Base-by-base conservation (phyloP, 768 basidiomycete species). In the Hypholoma sublateritium region DNA sequence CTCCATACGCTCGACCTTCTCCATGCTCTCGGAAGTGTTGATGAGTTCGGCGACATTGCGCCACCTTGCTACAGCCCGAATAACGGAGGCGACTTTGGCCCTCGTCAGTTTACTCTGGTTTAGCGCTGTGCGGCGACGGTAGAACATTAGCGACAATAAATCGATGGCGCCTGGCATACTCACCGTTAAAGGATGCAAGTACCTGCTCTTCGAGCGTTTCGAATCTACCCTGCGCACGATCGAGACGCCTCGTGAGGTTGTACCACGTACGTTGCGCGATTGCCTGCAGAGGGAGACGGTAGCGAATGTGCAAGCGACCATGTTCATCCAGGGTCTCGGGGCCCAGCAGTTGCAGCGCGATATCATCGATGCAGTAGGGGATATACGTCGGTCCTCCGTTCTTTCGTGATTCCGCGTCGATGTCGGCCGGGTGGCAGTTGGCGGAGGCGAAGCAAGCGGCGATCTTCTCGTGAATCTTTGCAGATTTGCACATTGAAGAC, bases 11-110 rank as follows among this genome's bases (percentile, higher is more conserved):
- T 56, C 37, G 1, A 67, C 57, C 28, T 55, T 59, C 22, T 19
- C 12, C 1, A 61, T 1, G 9, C 44, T 45, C 0, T 65, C 64
- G 1, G 12, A 3, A 0, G 43, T 50, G 1, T 37, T 17, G 13
- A 64, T 44, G 2, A 59, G 7, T 2, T 58, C 36, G 0, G 57
- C 64, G 0, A 61, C 16, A 4, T 48, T 48, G 24, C 61, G 63
- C 69, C 70, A 71, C 7, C 50, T 45, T 0, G 56, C 47, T 6
- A 69, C 64, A 4, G 56, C 51, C 1, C 43, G n/a, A n/a, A 71
- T 65, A n/a, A 61, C 63, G 1, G 53, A 9, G 7, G 32, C 16
- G 8, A 71, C 25, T 3, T 60, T 56, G 0, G 45, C 46, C 32
- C 63, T 65, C 2, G 63, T 65, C 2, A 57, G 17, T 11, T 60